Evolutionary conservation across 2,329 filamentous ascomycete species (phyloP).

Genomic region (Calonectria fujianensis): DNA sequence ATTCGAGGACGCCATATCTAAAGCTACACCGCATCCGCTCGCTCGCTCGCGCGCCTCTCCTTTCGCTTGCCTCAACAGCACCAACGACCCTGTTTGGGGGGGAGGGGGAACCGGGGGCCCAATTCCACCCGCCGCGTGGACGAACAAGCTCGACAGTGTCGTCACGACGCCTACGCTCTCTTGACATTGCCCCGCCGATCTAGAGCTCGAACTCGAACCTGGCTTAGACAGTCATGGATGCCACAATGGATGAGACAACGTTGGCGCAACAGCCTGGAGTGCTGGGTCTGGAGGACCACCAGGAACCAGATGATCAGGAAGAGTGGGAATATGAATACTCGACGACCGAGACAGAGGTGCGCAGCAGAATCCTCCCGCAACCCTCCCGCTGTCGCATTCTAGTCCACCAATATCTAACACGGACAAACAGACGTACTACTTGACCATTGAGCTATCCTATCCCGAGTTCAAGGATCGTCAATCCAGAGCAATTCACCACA

Average conservation of each 20-base stretch:
- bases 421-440: constrained; percentile 75
- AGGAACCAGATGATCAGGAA: constrained; percentile 67
- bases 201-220: not conserved
- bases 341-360: constrained; percentile 76
- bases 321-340: constrained; percentile 83
- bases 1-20: constrained; percentile 21
- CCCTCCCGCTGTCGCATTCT: not conserved
- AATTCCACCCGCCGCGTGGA: not conserved
- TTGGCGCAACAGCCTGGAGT: constrained; percentile 53
- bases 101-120: constrained; percentile 8
- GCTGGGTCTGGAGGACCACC: constrained; percentile 56
- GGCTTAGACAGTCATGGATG: constrained; percentile 38
- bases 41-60: not conserved
- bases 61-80: not conserved
- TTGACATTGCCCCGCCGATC: not conserved
- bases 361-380: not conserved
- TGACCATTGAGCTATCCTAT: constrained; percentile 78
- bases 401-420: constrained; percentile 33
- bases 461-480: constrained; percentile 72
- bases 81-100: constrained; percentile 24
- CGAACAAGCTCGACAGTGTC: not conserved
- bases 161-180: not conserved
- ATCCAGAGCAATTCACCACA: constrained; percentile 61
- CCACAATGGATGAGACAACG: constrained; percentile 43
- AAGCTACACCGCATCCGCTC: constrained; percentile 3